phyloP scores from a whole-genome alignment of 2,329 filamentous ascomycete genomes.

The Colletotrichum limetticola region DNA sequence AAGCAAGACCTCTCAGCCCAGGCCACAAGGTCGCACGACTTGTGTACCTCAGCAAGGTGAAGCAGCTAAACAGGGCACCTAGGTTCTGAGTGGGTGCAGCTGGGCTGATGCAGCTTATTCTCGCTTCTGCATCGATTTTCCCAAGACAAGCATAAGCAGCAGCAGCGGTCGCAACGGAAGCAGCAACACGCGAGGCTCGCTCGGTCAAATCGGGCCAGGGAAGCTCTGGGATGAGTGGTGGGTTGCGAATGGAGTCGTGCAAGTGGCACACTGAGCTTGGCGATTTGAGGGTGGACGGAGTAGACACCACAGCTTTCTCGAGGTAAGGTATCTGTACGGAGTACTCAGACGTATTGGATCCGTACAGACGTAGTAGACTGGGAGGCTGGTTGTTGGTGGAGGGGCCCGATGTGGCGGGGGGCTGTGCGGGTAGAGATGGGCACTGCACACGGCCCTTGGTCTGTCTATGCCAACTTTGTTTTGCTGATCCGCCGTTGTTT shows the following conservation, averaged over 20 bases:
- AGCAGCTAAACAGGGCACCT: constrained; percentile 4
- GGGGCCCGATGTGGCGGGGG: constrained; percentile 13
- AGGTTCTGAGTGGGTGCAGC: constrained; percentile 25
- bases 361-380: too few relatives aligned
- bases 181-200: constrained; percentile 10
- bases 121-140: constrained; percentile 32
- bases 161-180: neutral
- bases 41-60: constrained; percentile 24
- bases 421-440: constrained; percentile 1
- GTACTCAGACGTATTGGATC: too few relatives aligned
- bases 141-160: constrained; percentile 21
- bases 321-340: neutral
- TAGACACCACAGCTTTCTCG: neutral
- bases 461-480: neutral
- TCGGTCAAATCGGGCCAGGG: constrained; percentile 23
- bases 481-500: constrained; percentile 1
- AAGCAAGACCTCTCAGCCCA: neutral
- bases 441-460: constrained; percentile 14
- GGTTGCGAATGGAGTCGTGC: constrained; percentile 32
- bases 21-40: neutral
- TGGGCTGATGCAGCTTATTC: constrained; percentile 34
- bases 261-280: constrained; percentile 24
- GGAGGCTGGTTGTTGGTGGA: constrained; percentile 1
- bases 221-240: constrained; percentile 15
- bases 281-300: constrained; percentile 13